phyloP scores from a whole-genome alignment of 768 basidiomycete genomes.

The Galerina sulciceps region DNA sequence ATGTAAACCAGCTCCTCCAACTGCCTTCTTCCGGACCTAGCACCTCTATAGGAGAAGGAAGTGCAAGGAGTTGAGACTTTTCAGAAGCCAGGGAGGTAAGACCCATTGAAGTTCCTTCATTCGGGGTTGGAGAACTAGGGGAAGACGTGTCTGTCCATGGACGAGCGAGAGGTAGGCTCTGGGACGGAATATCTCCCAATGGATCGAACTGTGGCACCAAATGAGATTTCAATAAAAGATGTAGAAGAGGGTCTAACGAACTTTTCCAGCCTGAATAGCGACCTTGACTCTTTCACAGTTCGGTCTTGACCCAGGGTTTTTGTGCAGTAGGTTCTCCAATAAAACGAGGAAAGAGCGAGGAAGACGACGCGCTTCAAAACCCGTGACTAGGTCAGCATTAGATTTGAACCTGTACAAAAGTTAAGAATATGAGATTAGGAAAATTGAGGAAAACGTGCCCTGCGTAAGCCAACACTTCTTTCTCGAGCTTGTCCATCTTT shows the following conservation, averaged over 20 bases:
- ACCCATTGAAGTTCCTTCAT: background rate
- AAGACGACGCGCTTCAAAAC: slow-evolving; percentile 74
- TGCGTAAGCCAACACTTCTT: slow-evolving; percentile 72
- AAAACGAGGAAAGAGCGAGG: slow-evolving; percentile 73
- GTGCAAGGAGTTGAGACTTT: slow-evolving; percentile 16
- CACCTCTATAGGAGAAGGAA: slow-evolving; percentile 27
- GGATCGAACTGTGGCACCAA: slow-evolving; percentile 25
- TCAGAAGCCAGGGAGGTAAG: slow-evolving; percentile 1
- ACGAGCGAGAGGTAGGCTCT: slow-evolving; percentile 20
- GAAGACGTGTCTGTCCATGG: slow-evolving; percentile 8
- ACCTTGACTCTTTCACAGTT: slow-evolving; percentile 71
- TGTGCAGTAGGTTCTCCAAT: slow-evolving; percentile 72
- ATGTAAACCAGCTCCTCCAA: slow-evolving; percentile 16
- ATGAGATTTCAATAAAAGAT: background rate
- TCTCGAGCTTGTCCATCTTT: slow-evolving; percentile 71
- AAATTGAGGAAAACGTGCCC: slow-evolving; percentile 52
- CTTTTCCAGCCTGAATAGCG: slow-evolving; percentile 74
- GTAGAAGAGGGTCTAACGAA: slow-evolving; percentile 35
- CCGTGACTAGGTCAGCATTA: slow-evolving; percentile 48
- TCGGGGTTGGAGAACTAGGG: background rate
- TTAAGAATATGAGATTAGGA: background rate
- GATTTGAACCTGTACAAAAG: slow-evolving; percentile 48
- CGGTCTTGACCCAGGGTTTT: slow-evolving; percentile 64
- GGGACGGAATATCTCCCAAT: slow-evolving; percentile 6
- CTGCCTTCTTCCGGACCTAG: slow-evolving; percentile 24